Conservation (phyloP, 2,329 filamentous ascomycete species). For the Zasmidium citrigriseum region DNA sequence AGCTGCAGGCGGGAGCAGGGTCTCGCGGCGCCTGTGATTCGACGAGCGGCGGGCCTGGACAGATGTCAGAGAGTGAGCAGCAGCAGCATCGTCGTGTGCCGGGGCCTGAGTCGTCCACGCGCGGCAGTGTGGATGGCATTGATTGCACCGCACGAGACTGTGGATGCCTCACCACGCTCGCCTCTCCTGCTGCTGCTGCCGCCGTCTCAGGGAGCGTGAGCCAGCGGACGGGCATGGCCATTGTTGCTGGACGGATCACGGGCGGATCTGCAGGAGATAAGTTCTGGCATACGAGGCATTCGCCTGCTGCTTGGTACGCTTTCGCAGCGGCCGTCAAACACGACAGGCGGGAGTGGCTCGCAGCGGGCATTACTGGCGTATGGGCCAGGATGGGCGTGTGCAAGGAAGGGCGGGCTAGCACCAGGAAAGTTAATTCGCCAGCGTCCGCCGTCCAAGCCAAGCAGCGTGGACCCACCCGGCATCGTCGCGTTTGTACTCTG, state of each 20-base stretch:
- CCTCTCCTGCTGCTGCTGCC: not conserved
- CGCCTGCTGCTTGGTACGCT: not conserved
- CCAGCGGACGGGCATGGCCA: too few relatives aligned
- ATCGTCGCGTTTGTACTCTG: conserved; percentile 6
- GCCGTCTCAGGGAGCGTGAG: not conserved
- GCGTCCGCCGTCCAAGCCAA: too few relatives aligned
- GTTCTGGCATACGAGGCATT: too few relatives aligned
- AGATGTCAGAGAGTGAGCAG: conserved; percentile 1
- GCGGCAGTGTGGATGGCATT: not conserved
- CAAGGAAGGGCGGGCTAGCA: not conserved
- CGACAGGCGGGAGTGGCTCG: not conserved
- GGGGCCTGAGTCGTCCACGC: not conserved
- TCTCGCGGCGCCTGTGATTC: conserved; percentile 18
- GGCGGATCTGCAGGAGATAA: conserved; percentile 11
- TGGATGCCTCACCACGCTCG: not conserved
- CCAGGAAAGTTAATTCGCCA: not conserved
- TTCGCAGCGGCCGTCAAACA: conserved; percentile 2
- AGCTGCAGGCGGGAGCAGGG: conserved; percentile 18
- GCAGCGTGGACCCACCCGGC: not conserved
- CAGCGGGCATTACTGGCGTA: conserved; percentile 1
- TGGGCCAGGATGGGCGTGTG: not conserved
- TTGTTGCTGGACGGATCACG: not conserved
- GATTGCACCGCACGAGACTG: not conserved
- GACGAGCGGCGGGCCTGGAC: conserved; percentile 19
- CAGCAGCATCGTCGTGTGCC: not conserved